phyloP scores from a whole-genome alignment of 2,329 filamentous ascomycete genomes.

The Ciborinia camelliae region DNA sequence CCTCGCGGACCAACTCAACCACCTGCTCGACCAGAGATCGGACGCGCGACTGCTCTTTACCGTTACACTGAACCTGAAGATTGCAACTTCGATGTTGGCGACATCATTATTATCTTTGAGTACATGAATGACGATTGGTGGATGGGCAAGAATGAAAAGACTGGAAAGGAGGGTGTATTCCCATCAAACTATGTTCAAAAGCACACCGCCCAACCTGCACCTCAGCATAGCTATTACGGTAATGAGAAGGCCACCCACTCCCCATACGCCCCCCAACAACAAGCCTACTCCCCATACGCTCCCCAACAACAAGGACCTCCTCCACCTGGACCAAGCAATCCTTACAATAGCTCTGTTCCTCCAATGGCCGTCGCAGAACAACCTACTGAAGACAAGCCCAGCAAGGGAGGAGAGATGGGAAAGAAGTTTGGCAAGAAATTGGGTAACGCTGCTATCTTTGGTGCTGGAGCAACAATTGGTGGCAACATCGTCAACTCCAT shows the following conservation, averaged over 20 bases:
- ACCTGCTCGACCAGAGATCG: conserved; percentile 53
- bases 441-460: conserved; percentile 80
- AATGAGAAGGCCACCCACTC: conserved; percentile 27
- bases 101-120: conserved; percentile 75
- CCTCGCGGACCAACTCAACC: conserved; percentile 28
- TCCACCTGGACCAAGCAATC: conserved; percentile 52
- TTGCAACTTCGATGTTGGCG: conserved; percentile 74
- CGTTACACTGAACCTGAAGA: conserved; percentile 79
- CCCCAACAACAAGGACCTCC: conserved; percentile 29
- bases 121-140: conserved; percentile 99
- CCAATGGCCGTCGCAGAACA: conserved; percentile 67
- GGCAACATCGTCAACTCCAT: conserved; percentile 88
- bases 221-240: conserved; percentile 21
- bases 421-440: conserved; percentile 98
- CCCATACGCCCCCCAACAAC: conserved; percentile 20
- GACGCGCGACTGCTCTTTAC: conserved; percentile 78
- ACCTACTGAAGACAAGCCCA: conserved; percentile 42
- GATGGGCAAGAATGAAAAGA: conserved; percentile 82
- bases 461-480: conserved; percentile 87
- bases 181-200: conserved; percentile 83
- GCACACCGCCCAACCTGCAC: conserved; percentile 44
- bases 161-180: conserved; percentile 86
- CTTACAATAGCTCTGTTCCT: conserved; percentile 68
- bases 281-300: conserved; percentile 21
- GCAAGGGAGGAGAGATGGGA: conserved; percentile 59